phyloP scores from a whole-genome alignment of 2,329 filamentous ascomycete genomes.

The Zasmidium angulare region DNA sequence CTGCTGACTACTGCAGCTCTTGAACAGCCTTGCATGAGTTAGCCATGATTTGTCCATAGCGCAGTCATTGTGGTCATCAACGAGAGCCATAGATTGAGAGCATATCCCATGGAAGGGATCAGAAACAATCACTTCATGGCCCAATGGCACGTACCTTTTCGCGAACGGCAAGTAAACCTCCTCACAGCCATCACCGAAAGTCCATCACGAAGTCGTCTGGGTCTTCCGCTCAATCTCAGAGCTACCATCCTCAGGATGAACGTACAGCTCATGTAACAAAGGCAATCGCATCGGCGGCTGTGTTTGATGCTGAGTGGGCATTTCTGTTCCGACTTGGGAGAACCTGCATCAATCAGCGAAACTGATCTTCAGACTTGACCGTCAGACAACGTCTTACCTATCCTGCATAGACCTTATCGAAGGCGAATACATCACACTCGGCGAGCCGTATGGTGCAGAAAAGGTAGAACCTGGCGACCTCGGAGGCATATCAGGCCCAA shows the following conservation, averaged over 20 bases:
- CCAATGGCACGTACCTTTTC: no score
- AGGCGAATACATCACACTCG: neutral
- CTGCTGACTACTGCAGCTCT: no score
- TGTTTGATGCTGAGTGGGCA: neutral
- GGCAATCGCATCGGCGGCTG: neutral
- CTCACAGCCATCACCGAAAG: no score
- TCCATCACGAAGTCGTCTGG: no score
- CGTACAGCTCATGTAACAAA: neutral
- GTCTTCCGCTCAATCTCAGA: no score
- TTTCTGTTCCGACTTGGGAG: neutral
- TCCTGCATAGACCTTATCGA: neutral
- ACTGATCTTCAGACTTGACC: neutral
- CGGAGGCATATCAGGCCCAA: neutral
- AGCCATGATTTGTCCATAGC: no score
- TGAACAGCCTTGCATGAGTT: no score
- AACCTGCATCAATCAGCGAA: neutral
- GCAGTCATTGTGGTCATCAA: no score
- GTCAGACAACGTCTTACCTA: neutral
- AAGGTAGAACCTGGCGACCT: neutral
- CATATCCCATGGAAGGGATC: no score
- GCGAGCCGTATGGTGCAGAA: neutral
- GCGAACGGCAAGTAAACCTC: no score
- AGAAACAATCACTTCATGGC: no score
- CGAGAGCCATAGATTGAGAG: no score
- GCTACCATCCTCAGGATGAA: neutral